Percentiles rank a stretch among this genome's conserved stretches.
These are phyloP conservation scores for Phytophthora sojae DNA, from an alignment of 352 stramenopile genomes.

Conservation along the genomic window DNA sequence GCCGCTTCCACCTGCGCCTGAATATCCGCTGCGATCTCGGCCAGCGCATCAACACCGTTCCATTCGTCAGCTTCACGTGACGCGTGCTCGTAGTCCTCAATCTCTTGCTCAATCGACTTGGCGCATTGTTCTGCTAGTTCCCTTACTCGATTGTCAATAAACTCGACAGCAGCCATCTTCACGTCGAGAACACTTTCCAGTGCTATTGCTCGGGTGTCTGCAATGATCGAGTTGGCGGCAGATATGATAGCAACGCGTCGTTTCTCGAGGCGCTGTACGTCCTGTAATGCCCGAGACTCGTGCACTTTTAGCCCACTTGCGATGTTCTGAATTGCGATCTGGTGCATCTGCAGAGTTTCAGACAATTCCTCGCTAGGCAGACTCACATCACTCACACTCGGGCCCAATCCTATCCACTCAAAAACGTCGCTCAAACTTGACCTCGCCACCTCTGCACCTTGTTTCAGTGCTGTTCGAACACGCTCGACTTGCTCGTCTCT, in stretches of 20 bases:
- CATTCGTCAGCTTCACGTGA: constrained; percentile 28
- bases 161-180: constrained; percentile 45
- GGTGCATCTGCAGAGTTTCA: constrained; percentile 13
- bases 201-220: constrained; percentile 46
- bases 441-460: constrained; percentile 4
- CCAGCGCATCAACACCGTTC: constrained; percentile 2
- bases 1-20: constrained; percentile 17
- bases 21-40: constrained; percentile 4
- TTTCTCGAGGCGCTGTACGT: constrained; percentile 60
- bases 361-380: constrained; percentile 22
- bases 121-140: constrained; percentile 43
- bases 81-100: constrained; percentile 44
- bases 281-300: constrained; percentile 48
- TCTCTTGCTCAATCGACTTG: constrained; percentile 42
- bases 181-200: constrained; percentile 47
- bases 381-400: constrained; percentile 21
- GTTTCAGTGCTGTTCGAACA: constrained; percentile 1
- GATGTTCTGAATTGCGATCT: constrained; percentile 27
- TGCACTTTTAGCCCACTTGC: constrained; percentile 36
- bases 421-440: constrained; percentile 16
- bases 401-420: constrained; percentile 24
- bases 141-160: constrained; percentile 49
- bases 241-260: constrained; percentile 44
- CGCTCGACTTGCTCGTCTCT: constrained; percentile 7
- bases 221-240: constrained; percentile 49